Evolutionary conservation across 192 early-diverging fungal species (phyloP).

Genomic region (Backusella morwellensis): DNA sequence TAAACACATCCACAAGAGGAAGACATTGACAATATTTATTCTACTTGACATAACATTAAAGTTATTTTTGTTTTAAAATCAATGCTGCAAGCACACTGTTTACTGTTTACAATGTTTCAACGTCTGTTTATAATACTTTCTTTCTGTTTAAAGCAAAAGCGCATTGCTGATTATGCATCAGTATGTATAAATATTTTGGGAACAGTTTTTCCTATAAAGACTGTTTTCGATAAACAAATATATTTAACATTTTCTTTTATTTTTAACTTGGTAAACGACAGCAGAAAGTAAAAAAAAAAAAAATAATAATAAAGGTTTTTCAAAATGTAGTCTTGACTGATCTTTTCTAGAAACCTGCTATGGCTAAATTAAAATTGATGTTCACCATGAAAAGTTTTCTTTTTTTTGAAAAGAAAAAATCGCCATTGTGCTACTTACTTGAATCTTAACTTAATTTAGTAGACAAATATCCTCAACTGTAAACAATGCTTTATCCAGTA

Average conservation of each 20-base stretch:
- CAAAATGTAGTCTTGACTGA: not conserved
- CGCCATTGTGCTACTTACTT: not conserved
- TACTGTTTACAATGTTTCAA: not conserved
- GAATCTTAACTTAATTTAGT: not conserved
- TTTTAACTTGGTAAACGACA: not conserved
- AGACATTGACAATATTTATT: not conserved
- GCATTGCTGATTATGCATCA: not conserved
- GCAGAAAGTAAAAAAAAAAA: not conserved
- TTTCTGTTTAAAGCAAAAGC: not conserved
- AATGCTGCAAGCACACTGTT: not conserved
- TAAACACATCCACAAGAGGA: not conserved
- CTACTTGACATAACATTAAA: conserved; percentile 4
- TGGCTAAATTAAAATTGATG: not conserved
- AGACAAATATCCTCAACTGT: not conserved
- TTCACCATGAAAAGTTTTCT: not conserved
- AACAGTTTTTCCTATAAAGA: not conserved
- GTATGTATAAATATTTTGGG: not conserved
- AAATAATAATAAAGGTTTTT: not conserved
- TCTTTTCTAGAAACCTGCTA: not conserved
- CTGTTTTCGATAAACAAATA: too few relatives aligned
- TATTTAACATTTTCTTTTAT: not conserved
- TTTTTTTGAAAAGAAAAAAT: not conserved
- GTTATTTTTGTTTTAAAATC: not conserved
- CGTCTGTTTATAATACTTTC: not conserved
- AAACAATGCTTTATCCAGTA: not conserved